Evolutionary conservation across 192 early-diverging fungal genomes (phyloP).

Genomic region (Umbelopsis ramanniana): DNA sequence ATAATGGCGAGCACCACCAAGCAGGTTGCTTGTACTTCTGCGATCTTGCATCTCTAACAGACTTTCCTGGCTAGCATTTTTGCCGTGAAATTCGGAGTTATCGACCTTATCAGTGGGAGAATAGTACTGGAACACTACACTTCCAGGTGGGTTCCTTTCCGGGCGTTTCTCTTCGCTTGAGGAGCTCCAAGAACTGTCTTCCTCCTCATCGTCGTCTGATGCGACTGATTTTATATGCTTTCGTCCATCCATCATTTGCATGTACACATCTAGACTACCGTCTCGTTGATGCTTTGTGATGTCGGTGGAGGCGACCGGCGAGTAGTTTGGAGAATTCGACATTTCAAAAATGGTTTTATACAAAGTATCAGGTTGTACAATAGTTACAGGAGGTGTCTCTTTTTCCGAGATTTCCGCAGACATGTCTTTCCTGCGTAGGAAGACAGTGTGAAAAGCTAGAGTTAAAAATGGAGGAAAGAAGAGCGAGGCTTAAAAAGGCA

Average conservation of each 20-base stretch:
- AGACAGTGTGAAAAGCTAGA: neutral
- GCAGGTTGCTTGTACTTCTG: neutral
- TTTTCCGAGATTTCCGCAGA: slow-evolving; percentile 18
- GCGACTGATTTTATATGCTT: neutral
- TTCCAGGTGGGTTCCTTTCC: neutral
- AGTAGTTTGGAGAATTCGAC: neutral
- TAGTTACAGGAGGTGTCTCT: slow-evolving; percentile 14
- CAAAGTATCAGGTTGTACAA: slow-evolving; percentile 23
- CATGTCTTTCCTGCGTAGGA: slow-evolving; percentile 20
- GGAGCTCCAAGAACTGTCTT: slow-evolving; percentile 6
- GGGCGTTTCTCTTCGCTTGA: neutral
- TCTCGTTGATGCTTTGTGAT: neutral
- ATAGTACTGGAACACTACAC: neutral
- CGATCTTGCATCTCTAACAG: neutral
- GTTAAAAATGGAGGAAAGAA: neutral
- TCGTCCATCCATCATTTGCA: slow-evolving; percentile 16
- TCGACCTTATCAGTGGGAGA: neutral
- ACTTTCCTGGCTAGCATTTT: slow-evolving; percentile 6
- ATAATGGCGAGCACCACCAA: neutral
- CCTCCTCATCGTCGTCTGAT: slow-evolving; percentile 2
- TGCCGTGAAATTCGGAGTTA: neutral
- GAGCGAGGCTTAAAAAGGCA: neutral
- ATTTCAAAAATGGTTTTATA: slow-evolving; percentile 11
- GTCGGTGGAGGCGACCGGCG: neutral
- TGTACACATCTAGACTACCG: slow-evolving; percentile 7